Base-by-base conservation (phyloP, 108 stramenopile species). In the Nitzschia sp. region DNA sequence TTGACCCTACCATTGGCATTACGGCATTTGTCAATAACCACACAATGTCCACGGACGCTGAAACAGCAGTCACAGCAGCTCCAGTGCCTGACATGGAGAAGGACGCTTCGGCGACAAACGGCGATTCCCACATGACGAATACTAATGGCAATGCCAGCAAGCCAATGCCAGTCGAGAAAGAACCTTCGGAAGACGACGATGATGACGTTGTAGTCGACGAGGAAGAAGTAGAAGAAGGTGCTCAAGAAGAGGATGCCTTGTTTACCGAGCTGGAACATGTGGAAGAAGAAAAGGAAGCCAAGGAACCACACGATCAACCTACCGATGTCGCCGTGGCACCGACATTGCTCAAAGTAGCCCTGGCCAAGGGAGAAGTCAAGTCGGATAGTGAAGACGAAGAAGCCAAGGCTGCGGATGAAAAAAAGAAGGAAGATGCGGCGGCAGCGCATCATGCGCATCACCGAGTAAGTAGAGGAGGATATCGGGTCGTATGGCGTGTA, bases 351-450 rank as follows among this genome's bases (percentile, higher is more conserved):
- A 82, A 85, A 74, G 64, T 77, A 25, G 89, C 89, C 5, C 68
- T 91, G 54, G 77, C 76, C 31, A 76, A 79, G 45, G 94, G 89
- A 32, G 71, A 89, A 54, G 89, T 90, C 49, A 78, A 81, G 9
- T 76, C 80, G 51, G 83, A 84, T 36, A 86, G 89, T 25, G 82
- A 83, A 31, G 87, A 88, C 74, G 75, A 67, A n/a, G 86, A 79
- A 58, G 75, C 73, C 31, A 24, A 26, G 11, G 79, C 61, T 1
- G 67, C 78, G 55, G 79, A 84, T 57, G 82, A 83, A 71, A 82
- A 82, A 64, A 80, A 70, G 27, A 76, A 31, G 2, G 84, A 75
- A 15, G 26, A 45, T 1, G 54, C 31, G 6, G 26, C 54, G 11
- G 61, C 63, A n/a, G 42, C 58, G 19, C 75, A 79, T 46, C 80